Conservation (phyloP, 257 asterid species). For the Gentiana macrophylla region DNA sequence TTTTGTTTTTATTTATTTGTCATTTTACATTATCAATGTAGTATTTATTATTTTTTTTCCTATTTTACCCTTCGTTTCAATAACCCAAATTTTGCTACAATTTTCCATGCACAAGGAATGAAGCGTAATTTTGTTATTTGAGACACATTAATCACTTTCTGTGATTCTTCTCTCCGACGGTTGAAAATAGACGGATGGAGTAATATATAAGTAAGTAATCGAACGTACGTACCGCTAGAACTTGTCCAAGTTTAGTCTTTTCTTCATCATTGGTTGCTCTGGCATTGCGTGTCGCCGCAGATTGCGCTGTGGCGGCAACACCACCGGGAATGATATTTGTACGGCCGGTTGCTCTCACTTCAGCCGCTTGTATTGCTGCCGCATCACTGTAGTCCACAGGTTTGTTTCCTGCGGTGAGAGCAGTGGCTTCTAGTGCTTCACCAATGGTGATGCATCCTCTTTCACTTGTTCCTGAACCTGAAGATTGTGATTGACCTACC, state of each 20-base stretch:
- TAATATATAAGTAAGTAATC: too few relatives aligned
- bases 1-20: too few relatives aligned
- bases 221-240: slow-evolving; percentile 40
- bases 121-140: too few relatives aligned
- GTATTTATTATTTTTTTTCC: too few relatives aligned
- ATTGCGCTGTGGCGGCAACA: slow-evolving; percentile 95
- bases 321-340: slow-evolving; percentile 92
- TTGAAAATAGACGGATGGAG: neutral
- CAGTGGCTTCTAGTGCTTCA: slow-evolving; percentile 94
- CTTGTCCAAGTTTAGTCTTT: slow-evolving; percentile 72
- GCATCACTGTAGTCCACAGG: slow-evolving; percentile 93
- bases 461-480: slow-evolving; percentile 17
- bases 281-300: slow-evolving; percentile 97
- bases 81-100: too few relatives aligned
- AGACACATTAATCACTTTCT: too few relatives aligned
- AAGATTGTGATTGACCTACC: slow-evolving; percentile 6
- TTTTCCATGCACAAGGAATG: too few relatives aligned
- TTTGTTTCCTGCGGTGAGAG: slow-evolving; percentile 71
- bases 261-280: slow-evolving; percentile 64
- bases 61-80: too few relatives aligned
- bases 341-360: slow-evolving; percentile 95
- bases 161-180: too few relatives aligned
- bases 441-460: slow-evolving; percentile 73
- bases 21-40: too few relatives aligned
- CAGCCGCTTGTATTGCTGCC: slow-evolving; percentile 97